Evolutionary conservation across 192 early-diverging fungal species (phyloP).

Genomic region (Haplosporangium gracile): DNA sequence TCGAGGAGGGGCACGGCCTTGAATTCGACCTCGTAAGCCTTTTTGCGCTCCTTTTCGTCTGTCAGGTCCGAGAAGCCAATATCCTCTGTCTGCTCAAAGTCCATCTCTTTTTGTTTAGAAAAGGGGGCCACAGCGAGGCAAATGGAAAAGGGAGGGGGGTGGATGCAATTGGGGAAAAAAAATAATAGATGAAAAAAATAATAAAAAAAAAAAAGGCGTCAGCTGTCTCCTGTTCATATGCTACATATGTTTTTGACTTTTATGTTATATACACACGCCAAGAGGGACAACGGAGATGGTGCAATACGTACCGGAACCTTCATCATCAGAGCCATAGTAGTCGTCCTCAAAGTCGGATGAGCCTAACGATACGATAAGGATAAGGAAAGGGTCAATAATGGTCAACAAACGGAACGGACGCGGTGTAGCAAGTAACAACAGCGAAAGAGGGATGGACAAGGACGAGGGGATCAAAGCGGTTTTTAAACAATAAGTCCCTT

Average conservation of each 20-base stretch:
- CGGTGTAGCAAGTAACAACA: neutral
- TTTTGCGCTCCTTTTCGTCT: conserved; percentile 66
- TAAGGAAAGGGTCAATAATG: neutral
- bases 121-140: neutral
- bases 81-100: conserved; percentile 66
- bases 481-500: neutral
- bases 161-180: neutral
- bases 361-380: conserved; percentile 7
- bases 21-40: conserved; percentile 81
- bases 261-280: neutral
- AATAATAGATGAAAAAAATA: neutral
- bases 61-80: conserved; percentile 68
- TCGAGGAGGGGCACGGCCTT: conserved; percentile 68
- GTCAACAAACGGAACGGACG: neutral
- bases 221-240: conserved; percentile 6
- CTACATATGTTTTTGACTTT: neutral
- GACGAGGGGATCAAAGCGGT: neutral
- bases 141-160: neutral
- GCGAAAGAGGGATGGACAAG: neutral
- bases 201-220: neutral
- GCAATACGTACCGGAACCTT: conserved; percentile 30
- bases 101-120: conserved; percentile 20
- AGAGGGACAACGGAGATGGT: neutral
- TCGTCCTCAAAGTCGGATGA: conserved; percentile 33
- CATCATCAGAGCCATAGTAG: conserved; percentile 24